These are phyloP conservation scores for Boletus sensibilis DNA, from an alignment of 768 basidiomycete genomes.

Conservation along the genomic window DNA sequence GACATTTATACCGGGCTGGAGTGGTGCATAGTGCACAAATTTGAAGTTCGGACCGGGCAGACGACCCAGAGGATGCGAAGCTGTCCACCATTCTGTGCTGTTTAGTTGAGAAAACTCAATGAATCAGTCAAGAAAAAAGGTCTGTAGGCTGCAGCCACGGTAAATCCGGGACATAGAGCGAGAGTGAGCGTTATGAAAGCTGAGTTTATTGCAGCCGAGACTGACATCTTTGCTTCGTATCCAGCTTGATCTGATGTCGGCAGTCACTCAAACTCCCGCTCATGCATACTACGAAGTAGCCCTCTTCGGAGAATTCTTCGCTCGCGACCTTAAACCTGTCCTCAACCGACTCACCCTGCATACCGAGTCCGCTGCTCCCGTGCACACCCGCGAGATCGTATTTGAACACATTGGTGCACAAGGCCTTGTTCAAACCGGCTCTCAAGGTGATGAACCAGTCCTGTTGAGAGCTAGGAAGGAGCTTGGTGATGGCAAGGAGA, in stretches of 20 bases:
- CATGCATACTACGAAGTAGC: constrained; percentile 82
- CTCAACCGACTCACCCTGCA: constrained; percentile 81
- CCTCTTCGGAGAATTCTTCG: constrained; percentile 78
- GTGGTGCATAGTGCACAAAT: constrained; percentile 53
- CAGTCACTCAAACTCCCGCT: constrained; percentile 30
- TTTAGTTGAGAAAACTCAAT: not conserved
- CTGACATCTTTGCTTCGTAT: not conserved
- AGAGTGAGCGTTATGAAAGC: too few species aligned
- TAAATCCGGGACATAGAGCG: not conserved
- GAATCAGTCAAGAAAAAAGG: not conserved
- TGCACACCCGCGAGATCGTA: constrained; percentile 76
- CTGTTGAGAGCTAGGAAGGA: constrained; percentile 76
- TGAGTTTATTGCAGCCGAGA: not conserved
- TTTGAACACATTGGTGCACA: constrained; percentile 77
- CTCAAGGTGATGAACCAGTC: constrained; percentile 58
- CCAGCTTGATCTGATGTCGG: constrained; percentile 16
- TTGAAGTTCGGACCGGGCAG: constrained; percentile 20
- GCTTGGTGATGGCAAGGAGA: constrained; percentile 48
- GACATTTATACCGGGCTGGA: constrained; percentile 72
- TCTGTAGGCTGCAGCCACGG: not conserved
- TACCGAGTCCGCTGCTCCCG: constrained; percentile 70
- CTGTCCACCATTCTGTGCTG: constrained; percentile 8
- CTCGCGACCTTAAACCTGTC: constrained; percentile 71
- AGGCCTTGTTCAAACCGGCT: constrained; percentile 49
- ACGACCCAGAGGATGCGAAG: constrained; percentile 10